These are phyloP conservation scores for Echium plantagineum DNA, from an alignment of 257 asterid species.

Conservation along the genomic window DNA sequence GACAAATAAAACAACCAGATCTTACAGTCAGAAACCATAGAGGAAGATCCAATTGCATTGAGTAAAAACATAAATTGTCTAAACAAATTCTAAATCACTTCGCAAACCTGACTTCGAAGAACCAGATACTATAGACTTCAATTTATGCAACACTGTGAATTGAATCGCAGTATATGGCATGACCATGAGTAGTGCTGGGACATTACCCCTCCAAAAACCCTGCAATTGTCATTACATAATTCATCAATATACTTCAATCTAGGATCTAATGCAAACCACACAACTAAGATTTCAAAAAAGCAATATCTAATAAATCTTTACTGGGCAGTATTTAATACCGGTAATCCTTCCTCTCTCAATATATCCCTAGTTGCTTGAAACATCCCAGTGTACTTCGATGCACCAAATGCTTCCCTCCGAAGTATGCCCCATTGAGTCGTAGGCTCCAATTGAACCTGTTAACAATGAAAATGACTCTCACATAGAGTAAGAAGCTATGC, in stretches of 20 bases:
- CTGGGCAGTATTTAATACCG: conserved; percentile 28
- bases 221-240: conserved; percentile 7
- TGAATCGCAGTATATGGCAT: conserved; percentile 97
- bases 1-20: conserved; percentile 12
- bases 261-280: too few species aligned
- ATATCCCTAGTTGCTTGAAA: conserved; percentile 87
- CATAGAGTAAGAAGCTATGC: not conserved
- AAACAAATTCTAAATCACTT: too few species aligned
- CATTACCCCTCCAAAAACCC: conserved; percentile 99
- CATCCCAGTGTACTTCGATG: conserved; percentile 76
- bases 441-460: conserved; percentile 93
- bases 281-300: too few species aligned
- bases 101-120: conserved; percentile 72
- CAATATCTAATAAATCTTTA: not conserved
- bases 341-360: conserved; percentile 85
- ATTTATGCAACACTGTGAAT: conserved; percentile 63
- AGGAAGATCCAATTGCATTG: too few species aligned
- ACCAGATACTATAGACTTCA: conserved; percentile 76
- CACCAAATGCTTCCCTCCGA: conserved; percentile 32
- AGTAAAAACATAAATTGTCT: too few species aligned
- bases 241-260: too few species aligned
- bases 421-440: conserved; percentile 73
- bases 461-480: not conserved
- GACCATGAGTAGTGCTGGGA: conserved; percentile 92
- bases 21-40: conserved; percentile 8